Percentiles rank a stretch among this genome's conserved stretches.
These are phyloP conservation scores for Aegilops umbellulata DNA, from an alignment of 176 grass and related monocot genomes.

Conservation along the genomic window DNA sequence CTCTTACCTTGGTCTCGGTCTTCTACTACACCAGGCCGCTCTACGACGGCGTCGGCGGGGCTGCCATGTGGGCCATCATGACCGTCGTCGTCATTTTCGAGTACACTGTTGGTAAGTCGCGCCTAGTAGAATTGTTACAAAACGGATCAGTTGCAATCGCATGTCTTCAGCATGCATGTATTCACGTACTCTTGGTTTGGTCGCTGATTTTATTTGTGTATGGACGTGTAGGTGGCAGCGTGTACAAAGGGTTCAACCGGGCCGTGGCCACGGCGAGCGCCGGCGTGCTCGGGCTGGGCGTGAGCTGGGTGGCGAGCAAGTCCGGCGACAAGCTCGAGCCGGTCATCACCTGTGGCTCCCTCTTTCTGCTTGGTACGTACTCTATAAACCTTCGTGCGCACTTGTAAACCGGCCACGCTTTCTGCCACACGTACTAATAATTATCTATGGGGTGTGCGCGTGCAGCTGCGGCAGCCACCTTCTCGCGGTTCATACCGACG, in stretches of 20 bases:
- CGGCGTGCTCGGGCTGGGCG: slow-evolving; percentile 63
- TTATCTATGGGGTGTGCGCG: neutral
- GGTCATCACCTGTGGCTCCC: slow-evolving; percentile 50
- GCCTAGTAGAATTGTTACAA: neutral
- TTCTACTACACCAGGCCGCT: slow-evolving; percentile 66
- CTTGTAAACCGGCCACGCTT: neutral
- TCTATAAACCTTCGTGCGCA: neutral
- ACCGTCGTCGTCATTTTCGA: slow-evolving; percentile 77
- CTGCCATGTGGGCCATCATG: slow-evolving; percentile 67
- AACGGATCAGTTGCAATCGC: neutral
- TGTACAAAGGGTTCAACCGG: slow-evolving; percentile 92
- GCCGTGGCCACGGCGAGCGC: slow-evolving; percentile 66
- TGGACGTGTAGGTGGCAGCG: slow-evolving; percentile 60
- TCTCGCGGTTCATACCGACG: slow-evolving; percentile 81
- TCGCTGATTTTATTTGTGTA: neutral
- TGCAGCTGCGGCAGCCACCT: slow-evolving; percentile 76
- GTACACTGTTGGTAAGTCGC: slow-evolving; percentile 78
- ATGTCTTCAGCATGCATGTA: neutral
- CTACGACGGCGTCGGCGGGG: slow-evolving; percentile 51
- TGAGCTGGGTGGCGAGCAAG: slow-evolving; percentile 71
- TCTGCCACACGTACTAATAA: neutral
- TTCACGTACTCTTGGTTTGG: neutral
- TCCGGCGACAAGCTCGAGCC: slow-evolving; percentile 67
- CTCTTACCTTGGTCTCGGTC: slow-evolving; percentile 60
- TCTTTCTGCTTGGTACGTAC: slow-evolving; percentile 76